phyloP scores from a whole-genome alignment of 441 rosid genomes.

The Erysimum cheiri region DNA sequence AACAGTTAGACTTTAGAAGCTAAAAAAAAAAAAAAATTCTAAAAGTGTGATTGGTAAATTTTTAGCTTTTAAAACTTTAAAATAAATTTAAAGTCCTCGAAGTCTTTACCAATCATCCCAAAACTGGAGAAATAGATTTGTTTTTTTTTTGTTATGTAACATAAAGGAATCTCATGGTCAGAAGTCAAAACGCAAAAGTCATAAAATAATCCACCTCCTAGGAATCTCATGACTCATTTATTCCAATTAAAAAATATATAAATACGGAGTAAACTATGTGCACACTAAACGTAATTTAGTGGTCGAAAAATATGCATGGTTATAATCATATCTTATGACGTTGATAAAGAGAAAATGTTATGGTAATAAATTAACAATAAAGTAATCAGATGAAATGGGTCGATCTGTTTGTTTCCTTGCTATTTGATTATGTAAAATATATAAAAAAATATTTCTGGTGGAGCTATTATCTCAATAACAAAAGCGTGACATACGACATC shows the following conservation, averaged over 20 bases:
- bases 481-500: constrained; percentile 47
- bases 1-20: no score
- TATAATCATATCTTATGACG: constrained; percentile 27
- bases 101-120: no score
- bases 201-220: neutral
- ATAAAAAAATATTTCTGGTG: constrained; percentile 15
- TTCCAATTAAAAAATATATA: neutral
- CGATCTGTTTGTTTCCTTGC: constrained; percentile 40
- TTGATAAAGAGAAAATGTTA: neutral
- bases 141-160: constrained; percentile 26
- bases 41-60: no score
- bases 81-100: no score
- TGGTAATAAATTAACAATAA: neutral
- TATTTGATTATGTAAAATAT: neutral
- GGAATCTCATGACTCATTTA: constrained; percentile 5
- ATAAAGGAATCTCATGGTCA: neutral
- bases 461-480: constrained; percentile 45
- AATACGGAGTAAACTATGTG: neutral
- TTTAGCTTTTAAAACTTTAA: no score
- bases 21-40: no score
- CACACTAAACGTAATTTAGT: neutral
- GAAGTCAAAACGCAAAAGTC: constrained; percentile 20
- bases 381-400: constrained; percentile 38
- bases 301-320: constrained; percentile 34
- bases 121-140: neutral